Evolutionary conservation across 2,329 filamentous ascomycete species (phyloP).

Genomic region (Erysiphe pulchra): DNA sequence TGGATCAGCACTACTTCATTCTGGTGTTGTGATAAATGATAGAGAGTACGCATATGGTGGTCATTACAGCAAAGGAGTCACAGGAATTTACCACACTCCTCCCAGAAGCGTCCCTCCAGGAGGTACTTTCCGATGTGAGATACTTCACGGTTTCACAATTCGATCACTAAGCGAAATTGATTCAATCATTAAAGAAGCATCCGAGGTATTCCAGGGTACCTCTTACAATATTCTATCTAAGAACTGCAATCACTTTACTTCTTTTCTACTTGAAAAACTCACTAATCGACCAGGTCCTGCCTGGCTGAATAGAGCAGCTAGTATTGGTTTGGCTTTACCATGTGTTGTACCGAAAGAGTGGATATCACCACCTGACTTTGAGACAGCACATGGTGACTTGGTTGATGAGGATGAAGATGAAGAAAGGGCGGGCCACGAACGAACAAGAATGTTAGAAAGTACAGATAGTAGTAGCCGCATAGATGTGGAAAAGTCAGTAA

Average conservation of each 20-base stretch:
- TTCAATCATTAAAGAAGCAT: conserved; percentile 38
- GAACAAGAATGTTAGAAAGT: conserved; percentile 28
- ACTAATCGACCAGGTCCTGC: conserved; percentile 42
- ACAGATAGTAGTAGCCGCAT: conserved; percentile 8
- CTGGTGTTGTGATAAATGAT: conserved; percentile 57
- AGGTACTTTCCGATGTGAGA: conserved; percentile 47
- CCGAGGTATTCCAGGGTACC: conserved; percentile 46
- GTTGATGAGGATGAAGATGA: conserved; percentile 21
- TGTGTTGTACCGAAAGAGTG: conserved; percentile 65
- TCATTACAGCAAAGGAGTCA: conserved; percentile 42
- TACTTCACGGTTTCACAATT: conserved; percentile 59
- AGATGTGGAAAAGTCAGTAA: conserved; percentile 8
- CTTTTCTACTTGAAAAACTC: conserved; percentile 45
- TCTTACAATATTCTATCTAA: conserved; percentile 59
- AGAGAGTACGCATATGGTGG: conserved; percentile 70
- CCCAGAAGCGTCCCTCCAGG: conserved; percentile 49
- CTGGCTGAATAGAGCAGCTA: conserved; percentile 69
- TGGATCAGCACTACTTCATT: conserved; percentile 55
- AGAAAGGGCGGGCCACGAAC: conserved; percentile 18
- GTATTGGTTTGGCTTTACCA: conserved; percentile 53
- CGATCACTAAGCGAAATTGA: conserved; percentile 44
- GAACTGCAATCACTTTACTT: conserved; percentile 80
- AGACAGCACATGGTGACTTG: conserved; percentile 44
- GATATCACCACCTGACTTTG: conserved; percentile 55
- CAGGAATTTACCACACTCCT: conserved; percentile 63